Conservation (phyloP, 148 eudicot genomes). For the Camellia granthamiana region DNA sequence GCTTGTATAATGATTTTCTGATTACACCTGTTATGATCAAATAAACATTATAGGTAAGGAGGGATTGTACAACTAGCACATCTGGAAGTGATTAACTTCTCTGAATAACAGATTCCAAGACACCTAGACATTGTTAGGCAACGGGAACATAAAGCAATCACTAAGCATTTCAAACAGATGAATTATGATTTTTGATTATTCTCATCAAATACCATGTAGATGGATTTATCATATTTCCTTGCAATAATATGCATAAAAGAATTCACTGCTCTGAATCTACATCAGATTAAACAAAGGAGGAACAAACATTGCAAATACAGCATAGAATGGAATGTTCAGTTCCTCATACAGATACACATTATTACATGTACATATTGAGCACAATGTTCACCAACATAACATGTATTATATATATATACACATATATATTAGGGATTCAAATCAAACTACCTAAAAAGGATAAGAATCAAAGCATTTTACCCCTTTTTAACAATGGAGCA, state of each 20-base stretch:
- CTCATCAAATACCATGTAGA: neutral
- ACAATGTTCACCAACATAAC: neutral
- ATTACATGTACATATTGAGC: neutral
- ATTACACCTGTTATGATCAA: conserved; percentile 42
- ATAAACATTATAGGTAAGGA: neutral
- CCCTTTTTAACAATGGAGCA: no score
- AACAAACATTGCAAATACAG: neutral
- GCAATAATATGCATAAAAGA: neutral
- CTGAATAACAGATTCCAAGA: conserved; percentile 1
- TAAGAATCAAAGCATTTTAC: neutral
- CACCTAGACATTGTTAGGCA: neutral
- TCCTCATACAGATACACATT: neutral
- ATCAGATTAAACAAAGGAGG: neutral
- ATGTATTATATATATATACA: no score
- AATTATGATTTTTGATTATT: neutral
- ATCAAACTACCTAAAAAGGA: neutral
- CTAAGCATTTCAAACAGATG: neutral
- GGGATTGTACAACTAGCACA: neutral
- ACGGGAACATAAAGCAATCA: neutral
- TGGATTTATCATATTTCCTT: neutral
- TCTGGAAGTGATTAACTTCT: neutral
- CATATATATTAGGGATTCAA: neutral
- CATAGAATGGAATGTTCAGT: neutral
- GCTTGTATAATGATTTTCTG: conserved; percentile 54
- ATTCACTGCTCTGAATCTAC: neutral